Evolutionary conservation across 1,284 basidiomycete species (phyloP).

Genomic region (Mycena sp.): DNA sequence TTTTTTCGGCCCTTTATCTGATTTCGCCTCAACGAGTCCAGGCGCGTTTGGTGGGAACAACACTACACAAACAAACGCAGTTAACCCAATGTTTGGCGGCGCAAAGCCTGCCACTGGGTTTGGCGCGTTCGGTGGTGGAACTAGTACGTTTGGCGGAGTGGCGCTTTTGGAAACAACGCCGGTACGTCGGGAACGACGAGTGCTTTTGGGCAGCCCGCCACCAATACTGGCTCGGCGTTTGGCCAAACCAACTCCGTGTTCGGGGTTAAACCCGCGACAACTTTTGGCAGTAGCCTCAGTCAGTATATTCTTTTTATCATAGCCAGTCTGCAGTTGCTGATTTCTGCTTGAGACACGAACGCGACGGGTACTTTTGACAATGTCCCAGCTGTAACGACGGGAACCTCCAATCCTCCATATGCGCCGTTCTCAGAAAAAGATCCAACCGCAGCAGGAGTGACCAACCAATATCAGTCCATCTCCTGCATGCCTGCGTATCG

Average conservation of each 20-base stretch:
- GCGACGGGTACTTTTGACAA: slow-evolving; percentile 8
- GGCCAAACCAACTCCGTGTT: slow-evolving; percentile 40
- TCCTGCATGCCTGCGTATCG: slow-evolving; percentile 77
- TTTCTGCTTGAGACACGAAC: slow-evolving; percentile 47
- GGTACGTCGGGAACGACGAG: slow-evolving; percentile 36
- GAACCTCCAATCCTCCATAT: slow-evolving; percentile 70
- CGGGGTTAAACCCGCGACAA: slow-evolving; percentile 39
- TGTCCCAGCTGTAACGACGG: slow-evolving; percentile 65
- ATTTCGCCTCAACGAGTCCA: slow-evolving; percentile 37
- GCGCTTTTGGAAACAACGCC: slow-evolving; percentile 54
- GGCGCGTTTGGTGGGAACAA: slow-evolving; percentile 70
- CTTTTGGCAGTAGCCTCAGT: slow-evolving; percentile 23
- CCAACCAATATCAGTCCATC: slow-evolving; percentile 76
- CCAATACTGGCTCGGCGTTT: slow-evolving; percentile 42
- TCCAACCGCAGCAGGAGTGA: slow-evolving; percentile 46
- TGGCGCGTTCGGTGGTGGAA: slow-evolving; percentile 65
- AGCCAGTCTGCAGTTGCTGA: neutral
- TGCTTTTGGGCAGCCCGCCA: slow-evolving; percentile 53
- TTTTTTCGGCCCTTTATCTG: slow-evolving; percentile 30
- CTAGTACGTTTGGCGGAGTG: slow-evolving; percentile 49
- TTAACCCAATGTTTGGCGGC: slow-evolving; percentile 64
- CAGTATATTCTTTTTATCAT: slow-evolving; percentile 36
- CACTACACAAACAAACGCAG: slow-evolving; percentile 45
- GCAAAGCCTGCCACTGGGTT: slow-evolving; percentile 76
- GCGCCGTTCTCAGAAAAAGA: slow-evolving; percentile 69